These are phyloP conservation scores for Neurospora sublineolata DNA, from an alignment of 495 filamentous ascomycete species.

Conservation along the genomic window DNA sequence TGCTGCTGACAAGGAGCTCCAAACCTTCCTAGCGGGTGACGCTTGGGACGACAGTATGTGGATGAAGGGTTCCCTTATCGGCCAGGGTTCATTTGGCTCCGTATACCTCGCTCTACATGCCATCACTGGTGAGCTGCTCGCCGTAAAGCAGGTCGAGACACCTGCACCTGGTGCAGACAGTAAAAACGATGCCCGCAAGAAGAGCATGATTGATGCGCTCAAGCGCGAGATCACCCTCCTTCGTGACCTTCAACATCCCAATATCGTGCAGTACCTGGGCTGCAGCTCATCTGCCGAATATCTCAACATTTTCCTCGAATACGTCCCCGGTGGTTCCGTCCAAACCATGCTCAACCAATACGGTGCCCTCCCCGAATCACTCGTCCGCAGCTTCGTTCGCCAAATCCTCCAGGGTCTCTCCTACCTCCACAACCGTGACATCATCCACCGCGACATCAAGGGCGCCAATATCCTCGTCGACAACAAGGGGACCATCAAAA, in stretches of 20 bases:
- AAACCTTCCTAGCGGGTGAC: constrained; percentile 77
- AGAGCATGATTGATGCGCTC: constrained; percentile 92
- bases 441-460: constrained; percentile 98
- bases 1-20: constrained; percentile 61
- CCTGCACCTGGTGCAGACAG: constrained; percentile 69
- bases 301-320: constrained; percentile 99
- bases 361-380: constrained; percentile 81
- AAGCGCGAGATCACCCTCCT: constrained; percentile 93
- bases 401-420: constrained; percentile 93
- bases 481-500: constrained; percentile 98
- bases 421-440: constrained; percentile 88
- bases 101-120: constrained; percentile 96
- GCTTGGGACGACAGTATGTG: constrained; percentile 92
- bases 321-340: constrained; percentile 94
- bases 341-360: constrained; percentile 98
- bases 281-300: constrained; percentile 82
- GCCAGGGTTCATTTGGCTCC: constrained; percentile 92
- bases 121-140: constrained; percentile 93
- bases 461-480: constrained; percentile 98
- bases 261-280: constrained; percentile 97
- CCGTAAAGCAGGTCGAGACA: constrained; percentile 96
- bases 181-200: constrained; percentile 78
- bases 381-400: constrained; percentile 92
- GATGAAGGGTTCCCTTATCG: constrained; percentile 98
- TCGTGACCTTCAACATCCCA: constrained; percentile 86